A percentile compares a stretch with the other conserved stretches of the same genome.
phyloP scores from a whole-genome alignment of 208 protist species.

The Acanthamoeba quina region DNA sequence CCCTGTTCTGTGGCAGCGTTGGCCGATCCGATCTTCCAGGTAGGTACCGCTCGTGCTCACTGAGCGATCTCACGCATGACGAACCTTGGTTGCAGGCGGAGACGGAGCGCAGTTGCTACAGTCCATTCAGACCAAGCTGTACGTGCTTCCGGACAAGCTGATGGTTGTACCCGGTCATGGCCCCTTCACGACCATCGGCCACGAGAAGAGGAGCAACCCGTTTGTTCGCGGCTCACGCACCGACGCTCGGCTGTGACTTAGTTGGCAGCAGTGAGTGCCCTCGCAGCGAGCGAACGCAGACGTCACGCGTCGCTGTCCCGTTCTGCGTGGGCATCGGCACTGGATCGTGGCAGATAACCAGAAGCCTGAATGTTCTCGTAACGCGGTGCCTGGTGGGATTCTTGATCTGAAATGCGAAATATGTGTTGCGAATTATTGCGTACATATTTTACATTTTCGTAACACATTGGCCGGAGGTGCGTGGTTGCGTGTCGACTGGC shows the following conservation, averaged over 20 bases:
- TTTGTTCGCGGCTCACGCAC: neutral
- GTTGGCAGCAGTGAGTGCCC: neutral
- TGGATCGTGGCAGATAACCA: neutral
- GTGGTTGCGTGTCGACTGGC: neutral
- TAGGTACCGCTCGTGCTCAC: neutral
- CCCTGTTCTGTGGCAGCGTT: slow-evolving; percentile 33
- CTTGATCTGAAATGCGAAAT: neutral
- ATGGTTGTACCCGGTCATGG: slow-evolving; percentile 8
- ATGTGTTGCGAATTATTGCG: neutral
- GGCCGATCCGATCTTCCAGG: slow-evolving; percentile 24
- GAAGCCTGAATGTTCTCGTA: neutral
- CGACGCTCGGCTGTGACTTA: neutral
- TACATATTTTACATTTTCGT: neutral
- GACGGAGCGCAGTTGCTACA: neutral
- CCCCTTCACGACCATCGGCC: slow-evolving; percentile 17
- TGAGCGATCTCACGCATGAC: neutral
- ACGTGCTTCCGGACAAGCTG: slow-evolving; percentile 38
- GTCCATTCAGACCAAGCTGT: slow-evolving; percentile 32
- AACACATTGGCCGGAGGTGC: neutral
- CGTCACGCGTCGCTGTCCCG: too few relatives aligned
- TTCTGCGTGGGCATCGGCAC: too few relatives aligned
- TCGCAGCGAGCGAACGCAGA: too few relatives aligned
- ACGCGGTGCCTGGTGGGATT: neutral
- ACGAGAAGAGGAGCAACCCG: slow-evolving; percentile 51
- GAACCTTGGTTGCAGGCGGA: neutral